Base-by-base conservation (phyloP, 805 yeast genomes). In the Metschnikowia reukaufii region DNA sequence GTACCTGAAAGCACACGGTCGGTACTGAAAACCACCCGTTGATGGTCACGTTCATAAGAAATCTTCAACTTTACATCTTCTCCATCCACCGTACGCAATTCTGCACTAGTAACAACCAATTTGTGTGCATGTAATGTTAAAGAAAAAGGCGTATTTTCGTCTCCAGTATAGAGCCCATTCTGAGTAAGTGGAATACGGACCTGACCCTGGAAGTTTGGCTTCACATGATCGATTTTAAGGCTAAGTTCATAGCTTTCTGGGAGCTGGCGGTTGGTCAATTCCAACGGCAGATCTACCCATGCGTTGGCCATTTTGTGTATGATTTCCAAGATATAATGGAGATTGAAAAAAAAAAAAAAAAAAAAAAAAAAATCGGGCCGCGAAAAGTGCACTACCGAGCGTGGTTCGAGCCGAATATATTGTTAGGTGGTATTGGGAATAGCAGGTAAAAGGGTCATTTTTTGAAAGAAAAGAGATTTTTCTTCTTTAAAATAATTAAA, bases 121-220 rank as follows among this genome's bases (percentile, higher is more conserved):
- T 72, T 73, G 13, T 63, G 60, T 6, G 79, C 64, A 57, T 78
- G 73, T 32, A 78, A 65, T 6, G 63, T 57, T 19, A 77, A 46
- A 4, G 52, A 40, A 27, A 56, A 52, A 2, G 45, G 47, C 17
- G 36, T 48, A 15, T 27, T 32, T 17, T 19, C 31, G 10, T 39
- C 40, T 10, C 52, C 54, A n/a, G 36, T 34, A 33, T 20, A 57
- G 17, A 51, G 51, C 6, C 45, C 32, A 44, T 72, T 74, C 16
- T 50, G 39, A 0, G 30, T 52, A 48, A 72, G 55, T 3, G 67
- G 63, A 20, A 76, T 62, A n/a, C 54, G 42, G 4, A 70, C 60
- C 15, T 51, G 36, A 27, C 83, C 83, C 13, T 58, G 64, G 59
- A 79, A 79, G 55, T 76, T 78, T 8, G 78, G 68, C 61, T 74